phyloP scores from a whole-genome alignment of 495 filamentous ascomycete species.

The Lentithecium fluviatile region DNA sequence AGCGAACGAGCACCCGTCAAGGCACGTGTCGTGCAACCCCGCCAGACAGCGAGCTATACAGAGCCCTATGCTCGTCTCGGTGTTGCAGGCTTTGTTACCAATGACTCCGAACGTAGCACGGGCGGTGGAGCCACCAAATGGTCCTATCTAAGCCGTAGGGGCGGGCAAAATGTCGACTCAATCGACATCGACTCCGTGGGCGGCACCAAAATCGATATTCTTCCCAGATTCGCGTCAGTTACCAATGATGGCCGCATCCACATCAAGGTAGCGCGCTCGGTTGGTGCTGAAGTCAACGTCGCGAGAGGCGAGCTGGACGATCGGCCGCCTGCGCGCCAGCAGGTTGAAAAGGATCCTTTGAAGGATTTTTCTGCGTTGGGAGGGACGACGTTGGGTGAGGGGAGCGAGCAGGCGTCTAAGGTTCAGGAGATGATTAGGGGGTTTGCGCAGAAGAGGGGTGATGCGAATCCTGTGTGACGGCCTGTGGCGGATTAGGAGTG shows the following conservation, averaged over 20 bases:
- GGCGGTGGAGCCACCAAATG: constrained; percentile 28
- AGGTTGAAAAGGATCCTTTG: neutral
- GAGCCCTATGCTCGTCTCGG: constrained; percentile 33
- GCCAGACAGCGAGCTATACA: constrained; percentile 25
- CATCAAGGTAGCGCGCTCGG: neutral
- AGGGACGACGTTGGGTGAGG: no score
- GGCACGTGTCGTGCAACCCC: constrained; percentile 61
- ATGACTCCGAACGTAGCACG: constrained; percentile 18
- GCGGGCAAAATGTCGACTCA: constrained; percentile 3
- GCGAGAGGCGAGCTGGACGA: constrained; percentile 3
- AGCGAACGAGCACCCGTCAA: constrained; percentile 58
- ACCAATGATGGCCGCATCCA: constrained; percentile 55
- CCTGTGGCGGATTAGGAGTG: no score
- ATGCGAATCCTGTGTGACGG: no score
- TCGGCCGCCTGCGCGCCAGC: neutral
- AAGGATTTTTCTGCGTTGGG: no score
- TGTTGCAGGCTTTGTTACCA: constrained; percentile 38
- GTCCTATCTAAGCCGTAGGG: constrained; percentile 35
- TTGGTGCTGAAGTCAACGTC: neutral
- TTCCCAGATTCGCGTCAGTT: constrained; percentile 55
- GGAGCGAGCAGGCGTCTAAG: no score
- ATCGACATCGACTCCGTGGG: constrained; percentile 50
- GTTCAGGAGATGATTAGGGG: no score
- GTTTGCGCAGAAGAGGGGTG: no score
- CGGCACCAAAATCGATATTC: constrained; percentile 66